These are phyloP conservation scores for Nematodospora valgi DNA, from an alignment of 805 yeast species.

Conservation along the genomic window DNA sequence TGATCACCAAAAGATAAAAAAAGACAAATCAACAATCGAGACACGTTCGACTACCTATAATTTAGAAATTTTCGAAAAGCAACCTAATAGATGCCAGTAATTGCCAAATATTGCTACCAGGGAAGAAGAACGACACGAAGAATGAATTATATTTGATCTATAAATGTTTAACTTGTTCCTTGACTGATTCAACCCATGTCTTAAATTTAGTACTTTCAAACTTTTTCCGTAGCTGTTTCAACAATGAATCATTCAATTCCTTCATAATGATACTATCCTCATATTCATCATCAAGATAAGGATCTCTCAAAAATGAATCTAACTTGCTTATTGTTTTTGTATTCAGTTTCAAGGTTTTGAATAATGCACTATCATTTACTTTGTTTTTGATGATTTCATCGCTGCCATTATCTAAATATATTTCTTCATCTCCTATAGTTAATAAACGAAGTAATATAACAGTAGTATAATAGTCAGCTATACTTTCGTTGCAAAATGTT, in stretches of 20 bases:
- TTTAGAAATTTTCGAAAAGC: too few species aligned
- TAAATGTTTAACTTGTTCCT: conserved; percentile 15
- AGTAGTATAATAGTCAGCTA: conserved; percentile 18
- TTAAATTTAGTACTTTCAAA: conserved; percentile 5
- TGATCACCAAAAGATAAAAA: background rate
- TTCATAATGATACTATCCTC: conserved; percentile 10
- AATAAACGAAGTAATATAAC: conserved; percentile 60
- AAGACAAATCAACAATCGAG: background rate
- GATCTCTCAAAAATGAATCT: conserved; percentile 12
- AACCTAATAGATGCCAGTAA: too few species aligned
- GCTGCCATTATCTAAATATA: conserved; percentile 36
- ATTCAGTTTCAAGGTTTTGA: conserved; percentile 32
- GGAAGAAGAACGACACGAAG: background rate
- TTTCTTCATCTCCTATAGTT: conserved; percentile 41
- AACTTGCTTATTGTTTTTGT: conserved; percentile 9
- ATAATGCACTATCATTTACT: conserved; percentile 42
- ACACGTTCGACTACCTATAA: background rate
- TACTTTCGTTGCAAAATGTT: conserved; percentile 25
- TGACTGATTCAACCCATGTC: conserved; percentile 20
- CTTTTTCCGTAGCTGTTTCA: conserved; percentile 1
- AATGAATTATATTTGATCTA: conserved; percentile 4
- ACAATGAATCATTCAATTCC: conserved; percentile 4
- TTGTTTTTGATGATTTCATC: conserved; percentile 40
- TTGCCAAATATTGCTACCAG: background rate
- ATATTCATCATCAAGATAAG: conserved; percentile 9